Evolutionary conservation across 2,329 filamentous ascomycete genomes (phyloP).

Genomic region (Chalaropsis thielavioides): DNA sequence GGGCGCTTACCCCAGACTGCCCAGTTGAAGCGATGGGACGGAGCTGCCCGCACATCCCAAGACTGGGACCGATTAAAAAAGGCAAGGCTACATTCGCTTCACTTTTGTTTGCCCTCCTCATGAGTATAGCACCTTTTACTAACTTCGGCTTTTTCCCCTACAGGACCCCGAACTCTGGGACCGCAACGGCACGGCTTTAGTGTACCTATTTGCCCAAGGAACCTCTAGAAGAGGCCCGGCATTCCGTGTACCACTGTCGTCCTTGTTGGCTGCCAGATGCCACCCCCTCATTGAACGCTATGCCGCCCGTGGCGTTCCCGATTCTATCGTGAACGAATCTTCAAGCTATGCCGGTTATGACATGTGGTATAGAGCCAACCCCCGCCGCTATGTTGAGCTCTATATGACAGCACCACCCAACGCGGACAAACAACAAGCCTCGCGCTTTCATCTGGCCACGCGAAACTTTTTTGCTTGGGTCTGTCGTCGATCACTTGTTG

Average conservation of each 20-base stretch:
- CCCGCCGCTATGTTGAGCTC: constrained; percentile 36
- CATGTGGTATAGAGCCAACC: constrained; percentile 24
- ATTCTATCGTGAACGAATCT: constrained; percentile 8
- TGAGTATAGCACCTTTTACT: constrained; percentile 14
- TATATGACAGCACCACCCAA: constrained; percentile 52
- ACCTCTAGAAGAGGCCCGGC: constrained; percentile 51
- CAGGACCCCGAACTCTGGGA: constrained; percentile 62
- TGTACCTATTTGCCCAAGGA: constrained; percentile 53
- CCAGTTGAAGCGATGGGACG: constrained; percentile 38
- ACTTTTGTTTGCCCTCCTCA: neutral
- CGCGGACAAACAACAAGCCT: constrained; percentile 38
- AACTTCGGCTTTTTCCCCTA: neutral
- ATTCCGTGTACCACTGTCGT: constrained; percentile 48
- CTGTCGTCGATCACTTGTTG: constrained; percentile 50
- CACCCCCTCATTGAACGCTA: constrained; percentile 44
- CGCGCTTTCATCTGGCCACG: constrained; percentile 51
- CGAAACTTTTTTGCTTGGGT: constrained; percentile 66
- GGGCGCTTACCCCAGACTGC: constrained; percentile 20
- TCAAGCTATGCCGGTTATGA: constrained; percentile 22
- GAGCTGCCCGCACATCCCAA: constrained; percentile 30
- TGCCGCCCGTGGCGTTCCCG: constrained; percentile 17
- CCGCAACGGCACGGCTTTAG: constrained; percentile 50
- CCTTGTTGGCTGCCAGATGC: constrained; percentile 44
- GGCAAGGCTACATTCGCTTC: constrained; percentile 23
- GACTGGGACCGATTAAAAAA: constrained; percentile 35